phyloP scores from a whole-genome alignment of 2,329 filamentous ascomycete species.

The Aspergillus alliaceus region DNA sequence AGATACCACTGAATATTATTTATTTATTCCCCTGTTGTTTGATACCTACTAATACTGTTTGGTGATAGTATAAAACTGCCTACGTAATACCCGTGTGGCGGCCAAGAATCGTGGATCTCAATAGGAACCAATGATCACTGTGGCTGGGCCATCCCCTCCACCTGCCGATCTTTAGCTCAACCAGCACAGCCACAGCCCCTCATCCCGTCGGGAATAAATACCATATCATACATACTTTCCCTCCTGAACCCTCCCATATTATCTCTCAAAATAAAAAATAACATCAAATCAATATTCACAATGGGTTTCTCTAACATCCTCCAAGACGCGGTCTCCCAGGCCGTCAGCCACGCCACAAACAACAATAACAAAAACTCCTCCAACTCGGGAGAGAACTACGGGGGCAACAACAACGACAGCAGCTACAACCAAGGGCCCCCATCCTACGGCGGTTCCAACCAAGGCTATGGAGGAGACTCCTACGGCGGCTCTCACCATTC shows the following conservation, averaged over 20 bases:
- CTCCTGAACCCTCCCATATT: neutral
- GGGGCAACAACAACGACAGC: neutral
- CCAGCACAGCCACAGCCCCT: slow-evolving; percentile 15
- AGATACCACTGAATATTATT: neutral
- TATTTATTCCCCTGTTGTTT: neutral
- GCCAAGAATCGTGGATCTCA: neutral
- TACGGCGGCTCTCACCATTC: neutral
- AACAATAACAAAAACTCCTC: slow-evolving; percentile 1
- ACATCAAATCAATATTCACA: slow-evolving; percentile 1
- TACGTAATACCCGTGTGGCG: neutral
- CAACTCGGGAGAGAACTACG: neutral
- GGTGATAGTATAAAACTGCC: neutral
- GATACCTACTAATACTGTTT: neutral
- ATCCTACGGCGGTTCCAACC: neutral
- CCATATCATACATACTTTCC: neutral
- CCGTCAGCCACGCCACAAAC: neutral
- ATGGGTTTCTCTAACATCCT: slow-evolving; percentile 26
- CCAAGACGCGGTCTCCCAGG: slow-evolving; percentile 12
- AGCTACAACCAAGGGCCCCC: neutral
- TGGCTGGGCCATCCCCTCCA: slow-evolving; percentile 1
- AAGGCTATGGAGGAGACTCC: neutral
- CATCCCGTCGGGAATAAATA: slow-evolving; percentile 6
- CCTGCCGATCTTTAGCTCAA: neutral
- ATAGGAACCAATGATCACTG: neutral
- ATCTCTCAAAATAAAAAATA: neutral